Base-by-base conservation (phyloP, 768 basidiomycete species). In the Macrolepiota albuminosa region DNA sequence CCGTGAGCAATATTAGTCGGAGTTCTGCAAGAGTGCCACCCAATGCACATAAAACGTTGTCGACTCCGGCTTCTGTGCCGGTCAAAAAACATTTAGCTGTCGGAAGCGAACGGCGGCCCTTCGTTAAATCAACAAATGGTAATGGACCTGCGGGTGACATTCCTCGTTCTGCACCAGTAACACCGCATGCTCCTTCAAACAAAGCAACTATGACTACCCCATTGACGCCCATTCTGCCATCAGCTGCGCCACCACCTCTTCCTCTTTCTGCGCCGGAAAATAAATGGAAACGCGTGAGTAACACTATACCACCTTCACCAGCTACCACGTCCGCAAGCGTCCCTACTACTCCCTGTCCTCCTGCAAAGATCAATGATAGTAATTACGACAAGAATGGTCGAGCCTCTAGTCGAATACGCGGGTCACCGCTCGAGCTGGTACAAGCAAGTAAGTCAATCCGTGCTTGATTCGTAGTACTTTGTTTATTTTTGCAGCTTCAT, bases 61-160 rank as follows among this genome's bases (percentile, higher is more conserved):
- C 54, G 10, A 39, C 62, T n/a, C 64, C 63, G 26, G 55, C 60
- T 21, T 54, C 60, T 29, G 47, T 69, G n/a, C 47, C 61, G 29
- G 56, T 70, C 0, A 77, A 73, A 67, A 78, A 75, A 61, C 76
- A 73, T 43, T 67, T 83, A 6, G 67, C 78, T 2, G 78, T 84
- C 10, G 82, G 82, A 11, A 73, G 72, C 47, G 78, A 79, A 10
- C 83, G 83, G 83, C 78, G 82, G 80, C 78, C 80, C n/a, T 69
- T 69, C 26, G 69, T 67, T 24, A 70, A 71, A 57, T 59, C 63
- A 31, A 46, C 64, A 18, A 66, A 62, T 34, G 42, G 36, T 54
- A 56, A 56, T 45, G 62, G 47, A 43, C 29, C 64, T n/a, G 56
- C 64, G 18, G 55, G 65, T 1, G 58, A 67, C n/a, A 49, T 61